Base-by-base conservation (phyloP, 768 basidiomycete species). In the Phanerodontia chrysosporium region DNA sequence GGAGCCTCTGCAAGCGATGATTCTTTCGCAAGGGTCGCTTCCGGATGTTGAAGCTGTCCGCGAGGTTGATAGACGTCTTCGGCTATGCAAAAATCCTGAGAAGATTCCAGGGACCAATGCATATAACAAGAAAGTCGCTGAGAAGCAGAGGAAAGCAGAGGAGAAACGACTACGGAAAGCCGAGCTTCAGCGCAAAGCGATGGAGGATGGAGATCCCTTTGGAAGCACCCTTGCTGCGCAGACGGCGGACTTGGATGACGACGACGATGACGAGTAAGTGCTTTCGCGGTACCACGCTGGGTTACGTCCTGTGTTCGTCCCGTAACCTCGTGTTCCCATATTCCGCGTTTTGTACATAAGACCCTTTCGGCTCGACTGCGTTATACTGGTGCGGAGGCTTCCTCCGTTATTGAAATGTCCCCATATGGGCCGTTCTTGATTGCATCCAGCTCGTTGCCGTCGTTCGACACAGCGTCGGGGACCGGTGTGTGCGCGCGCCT, bases 31-130 rank as follows among this genome's bases (percentile, higher is more conserved):
- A 21, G 85, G 87, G 16, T 78, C 78, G 21, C 80, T 82, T 25
- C 85, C 93, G n/a, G 80, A 91, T 58, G 78, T 96, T 13, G 93
- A 93, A 59, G 78, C 81, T 29, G 94, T 98, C 14, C 88, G 91
- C 14, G 89, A 91, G 67, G 87, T 98, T 7, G 97, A 99, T 71
- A 83, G 88, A 68, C 79, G 94, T 46, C 76, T 99, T 48, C 87
- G 84, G 67, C 67, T 89, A 36, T 98, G 96, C 78, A 92, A 94
- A 70, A 98, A 99, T 67, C 97, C 97, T 4, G 95, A 96, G 73
- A 97, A 95, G 72, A 87, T 96, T 5, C 84, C 86, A 13, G 95
- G 94, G n/a, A 96, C 86, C 62, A 87, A 84, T 60, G 89, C 91
- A 2, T 94, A 89, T 70, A 70, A 86, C 25, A 82, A 83, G 22